These are phyloP conservation scores for Ascosphaera acerosa DNA, from an alignment of 2,329 filamentous ascomycete genomes.

Conservation along the genomic window DNA sequence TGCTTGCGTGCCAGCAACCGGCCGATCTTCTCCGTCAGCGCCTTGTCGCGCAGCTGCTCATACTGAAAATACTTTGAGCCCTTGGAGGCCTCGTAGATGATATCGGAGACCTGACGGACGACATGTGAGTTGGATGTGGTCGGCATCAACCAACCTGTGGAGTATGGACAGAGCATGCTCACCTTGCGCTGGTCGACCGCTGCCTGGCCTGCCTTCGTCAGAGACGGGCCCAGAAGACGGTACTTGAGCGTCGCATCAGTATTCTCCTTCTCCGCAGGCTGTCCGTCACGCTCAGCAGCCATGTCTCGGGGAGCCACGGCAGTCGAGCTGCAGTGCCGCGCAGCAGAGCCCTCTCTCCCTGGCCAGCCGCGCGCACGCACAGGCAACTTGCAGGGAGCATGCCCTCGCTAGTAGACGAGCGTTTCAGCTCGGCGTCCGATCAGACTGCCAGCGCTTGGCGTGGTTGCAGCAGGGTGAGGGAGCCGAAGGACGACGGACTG, in stretches of 20 bases:
- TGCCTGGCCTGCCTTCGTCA: slow-evolving; percentile 86
- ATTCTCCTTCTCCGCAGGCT: neutral
- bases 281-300: no score
- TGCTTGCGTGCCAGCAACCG: slow-evolving; percentile 50
- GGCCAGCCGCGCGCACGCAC: no score
- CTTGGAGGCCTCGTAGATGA: slow-evolving; percentile 92
- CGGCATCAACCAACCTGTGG: neutral
- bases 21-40: slow-evolving; percentile 64
- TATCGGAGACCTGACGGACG: slow-evolving; percentile 47
- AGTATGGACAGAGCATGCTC: slow-evolving; percentile 6
- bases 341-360: no score
- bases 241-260: slow-evolving; percentile 54
- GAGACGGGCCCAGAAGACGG: slow-evolving; percentile 62
- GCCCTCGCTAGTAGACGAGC: no score
- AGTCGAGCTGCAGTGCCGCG: no score
- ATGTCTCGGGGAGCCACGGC: no score
- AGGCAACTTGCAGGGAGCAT: no score
- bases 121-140: slow-evolving; percentile 3
- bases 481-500: no score
- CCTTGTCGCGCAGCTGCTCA: slow-evolving; percentile 59
- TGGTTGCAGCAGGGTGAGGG: no score
- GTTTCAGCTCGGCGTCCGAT: no score
- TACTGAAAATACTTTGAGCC: slow-evolving; percentile 91
- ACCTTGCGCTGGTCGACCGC: slow-evolving; percentile 77
- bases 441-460: no score